Evolutionary conservation across 345 rosid genomes (phyloP), one percentile per base, ranked within the genome.

Genomic region (Cochlearia excelsa): DNA sequence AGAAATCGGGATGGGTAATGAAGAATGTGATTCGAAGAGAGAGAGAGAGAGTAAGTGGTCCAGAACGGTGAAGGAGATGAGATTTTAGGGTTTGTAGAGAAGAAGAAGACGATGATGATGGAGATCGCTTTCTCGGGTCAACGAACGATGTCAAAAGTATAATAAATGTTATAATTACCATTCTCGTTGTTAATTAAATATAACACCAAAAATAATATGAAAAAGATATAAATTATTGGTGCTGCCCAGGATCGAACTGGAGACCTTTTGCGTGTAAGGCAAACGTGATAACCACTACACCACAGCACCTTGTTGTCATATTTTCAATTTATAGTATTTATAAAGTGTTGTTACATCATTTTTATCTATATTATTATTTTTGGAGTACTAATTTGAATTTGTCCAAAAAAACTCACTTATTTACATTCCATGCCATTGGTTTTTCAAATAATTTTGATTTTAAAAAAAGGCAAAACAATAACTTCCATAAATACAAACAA

Each of bases 11-110:
- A 52, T 11, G 54, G 29, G 4, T 38, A 45, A 47, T 40, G 51
- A 47, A 4, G 7, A 61, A 54, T 27, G 67, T 39, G 46, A 31
- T 54, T 47, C 2, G 9, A 26, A 55, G 44, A 16, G 9, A 64
- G 45, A 45, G 4, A 51, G 51, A 9, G n/a, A 58, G 23, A 57
- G 58, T 37, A 37, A 37, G 44, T 54, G 55, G 55, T 68, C 38
- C 4, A 16, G 23, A 16, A 39, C 42, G 30, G 56, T 46, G 56
- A 53, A 5, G 67, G 9, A 46, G 62, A 68, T 42, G 56, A 35
- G 39, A 47, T 59, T 51, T 61, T 54, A 61, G 68, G 73, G 63
- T 69, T 69, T 69, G 68, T 16, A 37, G 46, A 54, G 62, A 40
- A 33, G 39, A 46, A n/a, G 38, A 45, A 11, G 0, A 16, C 9